Conservation (phyloP, 331 rosid genomes). For the Stylosanthes scabra region DNA sequence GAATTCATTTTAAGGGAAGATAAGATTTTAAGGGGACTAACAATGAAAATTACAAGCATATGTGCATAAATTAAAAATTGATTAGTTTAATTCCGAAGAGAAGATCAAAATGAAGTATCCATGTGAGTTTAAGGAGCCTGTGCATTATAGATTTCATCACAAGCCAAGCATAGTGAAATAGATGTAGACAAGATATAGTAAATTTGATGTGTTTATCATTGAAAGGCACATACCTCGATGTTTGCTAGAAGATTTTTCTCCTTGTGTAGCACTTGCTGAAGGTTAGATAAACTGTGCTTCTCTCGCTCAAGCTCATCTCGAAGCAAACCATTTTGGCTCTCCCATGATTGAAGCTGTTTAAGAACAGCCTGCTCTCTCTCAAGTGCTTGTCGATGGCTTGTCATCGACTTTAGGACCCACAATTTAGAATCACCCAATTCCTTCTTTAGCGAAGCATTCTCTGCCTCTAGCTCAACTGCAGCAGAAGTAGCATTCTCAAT, state of each 20-base stretch:
- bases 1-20: conserved; percentile 24
- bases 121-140: conserved; percentile 13
- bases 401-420: conserved; percentile 45
- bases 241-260: conserved; percentile 46
- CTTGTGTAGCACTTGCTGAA: conserved; percentile 50
- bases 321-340: conserved; percentile 47
- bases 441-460: conserved; percentile 51
- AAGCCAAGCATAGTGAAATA: conserved; percentile 7
- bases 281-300: conserved; percentile 48
- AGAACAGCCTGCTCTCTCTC: conserved; percentile 54
- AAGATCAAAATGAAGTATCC: conserved; percentile 20
- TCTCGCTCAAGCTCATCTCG: conserved; percentile 55
- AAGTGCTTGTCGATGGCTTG: conserved; percentile 48
- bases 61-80: neutral
- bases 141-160: conserved; percentile 4
- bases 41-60: neutral
- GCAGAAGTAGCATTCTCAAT: conserved; percentile 47
- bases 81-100: neutral
- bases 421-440: conserved; percentile 51
- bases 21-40: conserved; percentile 7
- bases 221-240: conserved; percentile 56
- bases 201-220: neutral
- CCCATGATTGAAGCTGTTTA: conserved; percentile 49
- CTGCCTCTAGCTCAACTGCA: conserved; percentile 42
- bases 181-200: conserved; percentile 7